These are phyloP conservation scores for Nitzschia sp. DNA, from an alignment of 108 stramenopile species.

Conservation along the genomic window DNA sequence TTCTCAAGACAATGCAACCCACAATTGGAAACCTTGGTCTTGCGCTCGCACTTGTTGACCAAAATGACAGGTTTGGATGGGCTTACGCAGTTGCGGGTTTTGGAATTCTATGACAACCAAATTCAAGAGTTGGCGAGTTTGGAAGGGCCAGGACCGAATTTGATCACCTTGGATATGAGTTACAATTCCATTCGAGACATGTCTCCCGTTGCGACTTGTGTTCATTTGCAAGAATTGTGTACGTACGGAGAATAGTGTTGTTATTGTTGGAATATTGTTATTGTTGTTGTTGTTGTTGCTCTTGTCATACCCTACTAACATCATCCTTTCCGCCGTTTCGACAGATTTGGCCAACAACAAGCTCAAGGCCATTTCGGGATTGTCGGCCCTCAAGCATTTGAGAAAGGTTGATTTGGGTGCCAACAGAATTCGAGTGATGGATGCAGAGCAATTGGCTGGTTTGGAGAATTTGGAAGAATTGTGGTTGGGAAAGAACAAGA, in stretches of 20 bases:
- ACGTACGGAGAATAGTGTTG: slow-evolving; percentile 23
- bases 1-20: slow-evolving; percentile 40
- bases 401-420: slow-evolving; percentile 92
- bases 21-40: slow-evolving; percentile 53
- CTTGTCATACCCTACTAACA: not conserved
- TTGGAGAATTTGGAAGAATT: slow-evolving; percentile 78
- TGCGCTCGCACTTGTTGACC: slow-evolving; percentile 74
- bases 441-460: slow-evolving; percentile 60
- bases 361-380: slow-evolving; percentile 84
- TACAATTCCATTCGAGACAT: slow-evolving; percentile 92
- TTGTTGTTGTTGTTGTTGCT: not conserved
- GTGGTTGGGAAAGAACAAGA: slow-evolving; percentile 92
- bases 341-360: slow-evolving; percentile 95
- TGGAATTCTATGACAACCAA: slow-evolving; percentile 96
- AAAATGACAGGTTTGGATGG: slow-evolving; percentile 74
- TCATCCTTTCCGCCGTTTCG: too few relatives aligned
- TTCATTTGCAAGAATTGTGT: slow-evolving; percentile 76
- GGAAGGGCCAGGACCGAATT: slow-evolving; percentile 47
- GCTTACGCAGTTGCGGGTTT: slow-evolving; percentile 59
- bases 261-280: not conserved
- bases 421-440: slow-evolving; percentile 90
- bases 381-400: slow-evolving; percentile 68
- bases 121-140: slow-evolving; percentile 61
- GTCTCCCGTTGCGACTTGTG: slow-evolving; percentile 64
- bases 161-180: slow-evolving; percentile 79